Base-by-base conservation (phyloP, 495 filamentous ascomycete genomes). In the Trichoderma gamsii region DNA sequence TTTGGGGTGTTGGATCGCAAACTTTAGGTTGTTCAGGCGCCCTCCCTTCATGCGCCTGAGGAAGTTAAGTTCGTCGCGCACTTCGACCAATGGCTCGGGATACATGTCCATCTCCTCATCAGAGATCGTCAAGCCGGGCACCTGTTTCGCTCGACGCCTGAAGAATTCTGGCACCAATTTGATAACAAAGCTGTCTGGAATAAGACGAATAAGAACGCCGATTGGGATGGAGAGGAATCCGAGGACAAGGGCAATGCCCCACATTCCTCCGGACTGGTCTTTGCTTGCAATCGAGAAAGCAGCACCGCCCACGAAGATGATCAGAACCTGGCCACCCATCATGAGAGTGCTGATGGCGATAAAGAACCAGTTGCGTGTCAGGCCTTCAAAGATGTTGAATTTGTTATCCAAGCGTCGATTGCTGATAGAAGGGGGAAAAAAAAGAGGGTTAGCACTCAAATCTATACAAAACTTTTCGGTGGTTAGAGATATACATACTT, bases 1-100 rank as follows among this genome's bases (percentile, higher is more conserved):
- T 43, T 84, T 83, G 9, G 92, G 91, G 76, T 96, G 88, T 72
- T 89, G 84, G 56, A 97, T 83, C 70, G 89, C 90, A 77, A 96
- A 96, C 72, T 88, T 91, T 70, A 98, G 84, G 70, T 91, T 87
- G 76, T 89, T 93, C 63, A 99, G 79, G 68, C 95, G 92, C 38
- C 96, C 96, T 70, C 95, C 96, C 72, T 93, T 93, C 70, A 97
- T 83, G 70, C 85, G 91, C 81, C 93, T 97, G 74, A 99, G 83
- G 81, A 96, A 97, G 46, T 85, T 85, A 61, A 96, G 83, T 72
- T 96, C 89, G 71, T 93, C 89, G 35, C 87, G 81, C 69, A 96
- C 90, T 51, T 92, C 90, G 80, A 88, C 76, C 83, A 88, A 73
- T 71, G 90, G 79, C 83, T 91, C 78, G 82, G 87, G 83, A 87